Evolutionary conservation across 345 rosid genomes (phyloP).

Genomic region (Citrus australasica): DNA sequence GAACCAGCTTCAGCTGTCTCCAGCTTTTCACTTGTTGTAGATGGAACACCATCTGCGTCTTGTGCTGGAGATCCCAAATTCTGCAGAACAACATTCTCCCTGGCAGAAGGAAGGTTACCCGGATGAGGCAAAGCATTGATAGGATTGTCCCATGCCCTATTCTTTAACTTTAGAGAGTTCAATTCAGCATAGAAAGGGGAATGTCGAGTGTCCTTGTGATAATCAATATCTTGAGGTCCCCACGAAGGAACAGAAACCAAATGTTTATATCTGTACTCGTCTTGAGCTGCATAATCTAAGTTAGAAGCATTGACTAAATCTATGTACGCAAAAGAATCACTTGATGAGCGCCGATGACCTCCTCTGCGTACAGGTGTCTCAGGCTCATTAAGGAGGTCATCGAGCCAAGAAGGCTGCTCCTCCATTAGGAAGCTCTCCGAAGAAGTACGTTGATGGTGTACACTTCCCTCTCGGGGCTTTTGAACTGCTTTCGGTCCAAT

Average conservation of each 20-base stretch:
- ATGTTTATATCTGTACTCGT: slow-evolving; percentile 50
- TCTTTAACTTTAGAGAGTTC: slow-evolving; percentile 46
- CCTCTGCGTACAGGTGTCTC: slow-evolving; percentile 87
- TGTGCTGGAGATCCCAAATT: slow-evolving; percentile 47
- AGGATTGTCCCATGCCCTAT: slow-evolving; percentile 50
- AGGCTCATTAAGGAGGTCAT: slow-evolving; percentile 97
- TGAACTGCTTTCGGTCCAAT: slow-evolving; percentile 66
- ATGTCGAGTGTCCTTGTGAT: slow-evolving; percentile 47
- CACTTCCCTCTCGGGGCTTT: slow-evolving; percentile 57
- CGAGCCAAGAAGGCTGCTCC: slow-evolving; percentile 99
- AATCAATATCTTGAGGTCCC: slow-evolving; percentile 66
- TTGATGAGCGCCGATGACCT: slow-evolving; percentile 95
- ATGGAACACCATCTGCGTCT: slow-evolving; percentile 46
- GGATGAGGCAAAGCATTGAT: slow-evolving; percentile 36
- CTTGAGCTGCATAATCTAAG: slow-evolving; percentile 57
- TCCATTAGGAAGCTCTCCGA: slow-evolving; percentile 82
- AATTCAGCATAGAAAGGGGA: slow-evolving; percentile 44
- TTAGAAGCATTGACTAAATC: slow-evolving; percentile 60
- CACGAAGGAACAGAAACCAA: slow-evolving; percentile 43
- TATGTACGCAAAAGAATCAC: slow-evolving; percentile 89
- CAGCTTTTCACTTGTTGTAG: slow-evolving; percentile 46
- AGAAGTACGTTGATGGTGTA: slow-evolving; percentile 83
- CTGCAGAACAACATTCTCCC: slow-evolving; percentile 48
- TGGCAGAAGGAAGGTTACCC: slow-evolving; percentile 41
- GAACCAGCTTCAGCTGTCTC: slow-evolving; percentile 48